These are phyloP conservation scores for Zygosaccharomyces pseudorouxii DNA, from an alignment of 805 yeast species.

Conservation along the genomic window DNA sequence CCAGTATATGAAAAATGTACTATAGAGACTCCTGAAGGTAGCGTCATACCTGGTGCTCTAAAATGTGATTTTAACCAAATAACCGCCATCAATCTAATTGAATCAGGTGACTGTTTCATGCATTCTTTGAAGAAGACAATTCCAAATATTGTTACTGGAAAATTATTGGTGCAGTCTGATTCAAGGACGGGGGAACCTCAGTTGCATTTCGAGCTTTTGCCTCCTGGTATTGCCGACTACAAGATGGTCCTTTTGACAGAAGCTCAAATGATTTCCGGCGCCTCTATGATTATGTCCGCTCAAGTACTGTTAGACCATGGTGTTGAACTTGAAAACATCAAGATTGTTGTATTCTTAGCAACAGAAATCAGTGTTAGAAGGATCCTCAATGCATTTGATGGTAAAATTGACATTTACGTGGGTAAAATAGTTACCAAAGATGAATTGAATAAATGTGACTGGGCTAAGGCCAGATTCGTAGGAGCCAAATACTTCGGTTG, in stretches of 20 bases:
- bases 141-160: conserved; percentile 77
- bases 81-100: conserved; percentile 71
- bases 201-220: conserved; percentile 75
- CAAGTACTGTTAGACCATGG: conserved; percentile 83
- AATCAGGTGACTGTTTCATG: conserved; percentile 93
- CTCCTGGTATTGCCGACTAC: conserved; percentile 36
- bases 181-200: conserved; percentile 91
- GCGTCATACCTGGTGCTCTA: conserved; percentile 24
- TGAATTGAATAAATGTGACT: conserved; percentile 44
- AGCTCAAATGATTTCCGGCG: conserved; percentile 87
- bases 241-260: conserved; percentile 65
- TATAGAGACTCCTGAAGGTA: conserved; percentile 43
- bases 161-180: conserved; percentile 82
- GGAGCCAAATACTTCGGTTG: conserved; percentile 75
- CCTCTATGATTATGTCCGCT: conserved; percentile 91
- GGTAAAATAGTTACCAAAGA: conserved; percentile 56
- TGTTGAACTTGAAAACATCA: conserved; percentile 54
- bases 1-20: conserved; percentile 37
- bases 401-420: conserved; percentile 56
- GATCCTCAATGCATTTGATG: conserved; percentile 66
- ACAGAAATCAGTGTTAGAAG: conserved; percentile 75
- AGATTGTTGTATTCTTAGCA: conserved; percentile 66
- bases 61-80: conserved; percentile 42
- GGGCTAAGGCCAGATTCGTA: conserved; percentile 63
- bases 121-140: conserved; percentile 68